These are phyloP conservation scores for Calonectria crousiana DNA, from an alignment of 2,329 filamentous ascomycete genomes.

Conservation along the genomic window DNA sequence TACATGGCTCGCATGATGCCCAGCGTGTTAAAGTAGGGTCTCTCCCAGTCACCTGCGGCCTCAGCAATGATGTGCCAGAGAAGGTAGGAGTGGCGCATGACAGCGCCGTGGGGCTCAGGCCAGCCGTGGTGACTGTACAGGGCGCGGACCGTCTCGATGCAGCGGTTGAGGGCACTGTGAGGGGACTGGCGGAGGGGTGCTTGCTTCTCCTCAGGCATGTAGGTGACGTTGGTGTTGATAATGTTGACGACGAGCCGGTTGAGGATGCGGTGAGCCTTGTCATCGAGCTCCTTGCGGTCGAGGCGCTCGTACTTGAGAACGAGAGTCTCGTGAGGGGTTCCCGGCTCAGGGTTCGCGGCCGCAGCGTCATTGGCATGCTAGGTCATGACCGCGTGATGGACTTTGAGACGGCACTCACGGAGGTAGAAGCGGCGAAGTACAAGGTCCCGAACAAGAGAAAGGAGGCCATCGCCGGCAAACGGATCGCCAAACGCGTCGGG, in stretches of 20 bases:
- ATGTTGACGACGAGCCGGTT: slow-evolving; percentile 25
- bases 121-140: slow-evolving; percentile 19
- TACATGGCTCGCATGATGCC: background rate
- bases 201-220: slow-evolving; percentile 19
- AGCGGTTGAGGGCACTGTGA: slow-evolving; percentile 8
- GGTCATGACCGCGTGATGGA: slow-evolving; percentile 29
- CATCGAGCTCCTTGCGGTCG: slow-evolving; percentile 27
- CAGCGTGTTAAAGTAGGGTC: background rate
- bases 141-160: slow-evolving; percentile 20
- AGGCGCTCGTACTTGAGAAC: slow-evolving; percentile 30
- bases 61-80: slow-evolving; percentile 34
- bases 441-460: slow-evolving; percentile 20
- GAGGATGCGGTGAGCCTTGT: slow-evolving; percentile 28
- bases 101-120: background rate
- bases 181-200: slow-evolving; percentile 16
- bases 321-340: slow-evolving; percentile 24
- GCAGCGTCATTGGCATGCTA: slow-evolving; percentile 37
- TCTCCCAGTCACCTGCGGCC: slow-evolving; percentile 33
- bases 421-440: slow-evolving; percentile 31
- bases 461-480: slow-evolving; percentile 28
- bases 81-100: slow-evolving; percentile 29
- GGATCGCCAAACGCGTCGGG: slow-evolving; percentile 17
- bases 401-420: slow-evolving; percentile 26
- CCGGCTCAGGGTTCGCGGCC: background rate
- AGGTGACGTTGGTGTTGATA: background rate